phyloP scores from a whole-genome alignment of 352 stramenopile species.

The Globisporangium emineosum region DNA sequence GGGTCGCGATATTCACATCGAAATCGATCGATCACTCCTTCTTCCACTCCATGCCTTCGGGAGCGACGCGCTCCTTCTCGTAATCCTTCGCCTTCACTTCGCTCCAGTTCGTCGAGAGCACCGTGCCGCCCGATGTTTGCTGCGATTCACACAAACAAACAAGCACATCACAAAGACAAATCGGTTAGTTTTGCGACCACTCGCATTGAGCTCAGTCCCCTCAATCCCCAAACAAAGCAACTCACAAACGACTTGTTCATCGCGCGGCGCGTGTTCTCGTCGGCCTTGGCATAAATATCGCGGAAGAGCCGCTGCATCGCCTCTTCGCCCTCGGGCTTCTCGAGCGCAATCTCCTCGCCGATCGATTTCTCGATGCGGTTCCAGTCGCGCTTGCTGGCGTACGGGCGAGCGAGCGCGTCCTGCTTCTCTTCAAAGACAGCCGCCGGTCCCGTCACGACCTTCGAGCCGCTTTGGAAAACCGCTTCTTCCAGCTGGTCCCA shows the following conservation, averaged over 20 bases:
- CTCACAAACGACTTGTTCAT: conserved; percentile 94
- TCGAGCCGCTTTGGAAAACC: conserved; percentile 35
- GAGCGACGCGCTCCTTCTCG: conserved; percentile 81
- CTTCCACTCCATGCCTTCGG: conserved; percentile 91
- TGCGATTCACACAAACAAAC: conserved; percentile 21
- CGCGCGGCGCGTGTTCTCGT: conserved; percentile 86
- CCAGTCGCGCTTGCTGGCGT: conserved; percentile 86
- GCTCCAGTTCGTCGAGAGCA: conserved; percentile 91
- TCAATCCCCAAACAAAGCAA: no score
- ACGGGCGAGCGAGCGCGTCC: conserved; percentile 51
- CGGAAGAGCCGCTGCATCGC: conserved; percentile 91
- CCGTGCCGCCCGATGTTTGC: conserved; percentile 92
- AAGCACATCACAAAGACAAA: not conserved
- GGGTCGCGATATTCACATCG: no score
- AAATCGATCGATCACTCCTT: no score
- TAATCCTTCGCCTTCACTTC: conserved; percentile 90
- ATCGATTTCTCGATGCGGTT: conserved; percentile 84
- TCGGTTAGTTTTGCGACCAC: no score
- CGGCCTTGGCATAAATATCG: conserved; percentile 91
- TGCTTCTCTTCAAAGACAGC: conserved; percentile 63
- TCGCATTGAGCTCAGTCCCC: no score
- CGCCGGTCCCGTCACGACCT: conserved; percentile 49
- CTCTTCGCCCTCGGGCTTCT: conserved; percentile 90
- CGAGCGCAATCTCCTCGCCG: conserved; percentile 71
- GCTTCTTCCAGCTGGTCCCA: conserved; percentile 78